These are phyloP conservation scores for Sugiyamaella grinbergsii DNA, from an alignment of 1,139 yeast species.

Conservation along the genomic window DNA sequence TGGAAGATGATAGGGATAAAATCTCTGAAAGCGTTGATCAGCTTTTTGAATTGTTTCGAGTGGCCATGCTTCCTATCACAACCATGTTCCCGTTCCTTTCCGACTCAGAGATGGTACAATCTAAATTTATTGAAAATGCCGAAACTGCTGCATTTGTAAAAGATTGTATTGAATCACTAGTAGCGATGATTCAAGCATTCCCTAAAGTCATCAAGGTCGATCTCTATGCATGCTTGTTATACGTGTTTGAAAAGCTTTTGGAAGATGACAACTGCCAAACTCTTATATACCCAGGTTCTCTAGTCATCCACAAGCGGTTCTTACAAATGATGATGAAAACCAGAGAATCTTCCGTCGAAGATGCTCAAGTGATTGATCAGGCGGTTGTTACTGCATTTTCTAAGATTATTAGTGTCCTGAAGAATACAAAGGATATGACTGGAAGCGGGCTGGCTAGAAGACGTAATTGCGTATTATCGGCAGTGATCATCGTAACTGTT, in stretches of 20 bases:
- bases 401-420: slow-evolving; percentile 30
- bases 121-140: slow-evolving; percentile 35
- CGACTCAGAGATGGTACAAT: slow-evolving; percentile 27
- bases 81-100: slow-evolving; percentile 62
- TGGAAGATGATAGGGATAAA: slow-evolving; percentile 38
- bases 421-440: slow-evolving; percentile 15
- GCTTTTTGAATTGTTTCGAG: slow-evolving; percentile 74
- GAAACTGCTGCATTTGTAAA: slow-evolving; percentile 41
- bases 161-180: slow-evolving; percentile 57
- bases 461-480: slow-evolving; percentile 55
- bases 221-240: slow-evolving; percentile 67
- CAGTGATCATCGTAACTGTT: slow-evolving; percentile 61
- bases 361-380: slow-evolving; percentile 43
- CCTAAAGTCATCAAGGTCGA: slow-evolving; percentile 71
- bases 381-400: slow-evolving; percentile 38
- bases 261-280: slow-evolving; percentile 46
- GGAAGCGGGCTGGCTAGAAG: slow-evolving; percentile 28
- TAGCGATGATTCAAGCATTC: slow-evolving; percentile 62
- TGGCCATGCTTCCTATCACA: slow-evolving; percentile 67
- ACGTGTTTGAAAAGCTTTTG: slow-evolving; percentile 61
- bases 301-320: slow-evolving; percentile 40
- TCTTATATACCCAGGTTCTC: slow-evolving; percentile 34
- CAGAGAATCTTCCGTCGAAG: slow-evolving; percentile 28
- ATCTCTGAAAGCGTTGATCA: slow-evolving; percentile 68
- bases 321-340: slow-evolving; percentile 39